A percentile compares a stretch with the other conserved stretches of the same genome.
Conservation (phyloP, 108 stramenopile genomes). For the Discostella pseudostelligera region DNA sequence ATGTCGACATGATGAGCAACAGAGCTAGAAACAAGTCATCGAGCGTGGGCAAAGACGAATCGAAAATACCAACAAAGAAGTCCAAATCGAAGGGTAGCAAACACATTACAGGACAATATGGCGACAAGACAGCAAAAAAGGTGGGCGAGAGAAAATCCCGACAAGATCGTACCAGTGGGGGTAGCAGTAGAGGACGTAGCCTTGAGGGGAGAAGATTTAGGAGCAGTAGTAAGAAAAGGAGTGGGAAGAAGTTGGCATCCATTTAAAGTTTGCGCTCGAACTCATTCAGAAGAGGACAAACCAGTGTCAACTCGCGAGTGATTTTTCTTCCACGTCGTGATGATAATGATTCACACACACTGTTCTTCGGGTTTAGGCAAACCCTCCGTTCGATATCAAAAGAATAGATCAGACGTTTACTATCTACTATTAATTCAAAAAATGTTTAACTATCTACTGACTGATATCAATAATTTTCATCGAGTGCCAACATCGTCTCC, state of each 20-base stretch:
- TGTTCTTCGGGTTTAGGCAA: too few species aligned
- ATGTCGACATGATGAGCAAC: slow-evolving; percentile 25
- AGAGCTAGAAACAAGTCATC: neutral
- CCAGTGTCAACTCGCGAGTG: too few species aligned
- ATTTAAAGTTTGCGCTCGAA: slow-evolving; percentile 8
- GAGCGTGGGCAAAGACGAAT: slow-evolving; percentile 24
- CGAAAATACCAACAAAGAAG: slow-evolving; percentile 44
- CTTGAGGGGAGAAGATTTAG: slow-evolving; percentile 5
- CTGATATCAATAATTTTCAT: too few species aligned
- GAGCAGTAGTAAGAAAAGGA: slow-evolving; percentile 48
- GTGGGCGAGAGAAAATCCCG: slow-evolving; percentile 26
- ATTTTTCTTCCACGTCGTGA: too few species aligned
- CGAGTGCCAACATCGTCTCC: neutral
- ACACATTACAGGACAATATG: slow-evolving; percentile 25
- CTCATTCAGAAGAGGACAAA: too few species aligned
- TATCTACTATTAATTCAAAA: too few species aligned
- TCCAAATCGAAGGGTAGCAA: slow-evolving; percentile 7
- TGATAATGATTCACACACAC: too few species aligned
- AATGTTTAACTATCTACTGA: too few species aligned
- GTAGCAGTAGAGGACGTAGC: slow-evolving; percentile 17
- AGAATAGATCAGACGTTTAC: too few species aligned
- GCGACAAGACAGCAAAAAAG: slow-evolving; percentile 32
- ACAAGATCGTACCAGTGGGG: slow-evolving; percentile 4
- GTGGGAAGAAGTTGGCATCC: slow-evolving; percentile 19
- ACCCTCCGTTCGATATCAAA: too few species aligned